Percentiles rank a stretch among this genome's conserved stretches.
Evolutionary conservation across 257 asterid species (phyloP).

Genomic region (Solanum piurae): DNA sequence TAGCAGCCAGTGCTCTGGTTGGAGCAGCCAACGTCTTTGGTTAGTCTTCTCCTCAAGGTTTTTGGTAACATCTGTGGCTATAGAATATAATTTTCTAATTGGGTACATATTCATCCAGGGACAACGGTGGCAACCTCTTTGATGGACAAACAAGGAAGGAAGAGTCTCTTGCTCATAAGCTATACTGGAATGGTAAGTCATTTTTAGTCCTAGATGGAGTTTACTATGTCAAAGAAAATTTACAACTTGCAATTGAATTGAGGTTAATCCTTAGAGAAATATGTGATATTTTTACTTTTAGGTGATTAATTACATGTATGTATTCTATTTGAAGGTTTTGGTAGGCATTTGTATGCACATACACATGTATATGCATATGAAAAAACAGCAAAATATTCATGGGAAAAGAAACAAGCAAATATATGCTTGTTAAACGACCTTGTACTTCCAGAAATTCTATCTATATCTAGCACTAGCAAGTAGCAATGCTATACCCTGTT

Average conservation of each 20-base stretch:
- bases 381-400: background rate
- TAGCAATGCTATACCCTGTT: background rate
- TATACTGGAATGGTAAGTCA: slow-evolving; percentile 78
- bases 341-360: background rate
- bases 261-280: background rate
- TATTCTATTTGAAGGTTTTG: background rate
- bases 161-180: slow-evolving; percentile 83
- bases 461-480: background rate
- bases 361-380: background rate
- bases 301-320: background rate
- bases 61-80: background rate
- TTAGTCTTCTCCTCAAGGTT: slow-evolving; percentile 20
- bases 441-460: background rate
- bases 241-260: background rate
- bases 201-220: background rate
- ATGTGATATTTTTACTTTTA: background rate
- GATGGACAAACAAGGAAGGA: slow-evolving; percentile 96
- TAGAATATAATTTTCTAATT: slow-evolving; percentile 5
- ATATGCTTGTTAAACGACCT: background rate
- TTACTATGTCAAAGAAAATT: background rate
- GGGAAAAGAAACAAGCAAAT: background rate
- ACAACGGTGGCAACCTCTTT: slow-evolving; percentile 79
- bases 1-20: slow-evolving; percentile 93
- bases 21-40: slow-evolving; percentile 95
- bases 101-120: slow-evolving; percentile 30